Conservation (phyloP, 108 stramenopile species). For the Asterionellopsis glacialis region DNA sequence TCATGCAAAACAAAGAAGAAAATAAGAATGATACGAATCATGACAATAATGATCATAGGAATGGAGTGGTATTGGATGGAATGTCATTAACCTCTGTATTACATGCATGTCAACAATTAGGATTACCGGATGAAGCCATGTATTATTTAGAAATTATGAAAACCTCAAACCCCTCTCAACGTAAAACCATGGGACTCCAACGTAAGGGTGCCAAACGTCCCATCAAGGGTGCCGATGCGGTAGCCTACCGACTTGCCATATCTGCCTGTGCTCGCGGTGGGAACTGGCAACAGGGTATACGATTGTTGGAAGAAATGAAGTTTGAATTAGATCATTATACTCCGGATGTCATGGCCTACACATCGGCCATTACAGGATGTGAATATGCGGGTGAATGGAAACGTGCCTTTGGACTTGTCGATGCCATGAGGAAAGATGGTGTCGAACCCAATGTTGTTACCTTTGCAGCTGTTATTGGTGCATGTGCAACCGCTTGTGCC, state of each 20-base stretch:
- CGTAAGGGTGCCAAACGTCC: slow-evolving; percentile 43
- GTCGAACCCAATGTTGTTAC: slow-evolving; percentile 75
- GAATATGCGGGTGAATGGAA: slow-evolving; percentile 74
- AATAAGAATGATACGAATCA: too few species aligned
- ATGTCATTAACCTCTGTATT: slow-evolving; percentile 56
- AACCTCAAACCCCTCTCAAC: slow-evolving; percentile 11
- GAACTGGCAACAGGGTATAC: slow-evolving; percentile 56
- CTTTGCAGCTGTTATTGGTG: slow-evolving; percentile 60
- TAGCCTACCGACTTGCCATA: slow-evolving; percentile 74
- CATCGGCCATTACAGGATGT: slow-evolving; percentile 74
- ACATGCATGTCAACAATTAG: slow-evolving; percentile 77
- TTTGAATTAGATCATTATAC: slow-evolving; percentile 1
- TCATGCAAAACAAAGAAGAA: slow-evolving; percentile 19
- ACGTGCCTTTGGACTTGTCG: slow-evolving; percentile 54
- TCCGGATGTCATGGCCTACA: slow-evolving; percentile 69
- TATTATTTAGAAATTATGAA: slow-evolving; percentile 66
- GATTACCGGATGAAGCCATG: slow-evolving; percentile 59
- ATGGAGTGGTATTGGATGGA: slow-evolving; percentile 57
- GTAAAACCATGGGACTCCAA: slow-evolving; percentile 37
- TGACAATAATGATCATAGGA: too few species aligned
- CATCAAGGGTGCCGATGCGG: slow-evolving; percentile 66
- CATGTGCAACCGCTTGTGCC: slow-evolving; percentile 70
- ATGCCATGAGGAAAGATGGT: slow-evolving; percentile 55
- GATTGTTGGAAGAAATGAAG: slow-evolving; percentile 48
- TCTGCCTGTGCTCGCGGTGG: slow-evolving; percentile 76